phyloP scores from a whole-genome alignment of 768 basidiomycete species.

The Crucibulum laeve region DNA sequence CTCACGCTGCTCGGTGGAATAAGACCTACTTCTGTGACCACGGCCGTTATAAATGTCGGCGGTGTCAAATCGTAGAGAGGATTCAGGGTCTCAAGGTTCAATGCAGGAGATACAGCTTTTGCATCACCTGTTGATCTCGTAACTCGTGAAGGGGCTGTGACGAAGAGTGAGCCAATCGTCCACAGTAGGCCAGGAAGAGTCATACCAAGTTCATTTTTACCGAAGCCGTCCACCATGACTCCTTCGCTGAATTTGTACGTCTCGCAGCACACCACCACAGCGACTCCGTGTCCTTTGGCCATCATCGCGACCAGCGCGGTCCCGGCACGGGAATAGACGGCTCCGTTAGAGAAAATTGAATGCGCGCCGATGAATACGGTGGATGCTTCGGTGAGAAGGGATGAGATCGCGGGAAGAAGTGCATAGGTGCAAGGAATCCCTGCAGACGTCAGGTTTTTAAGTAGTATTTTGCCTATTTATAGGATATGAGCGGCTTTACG shows the following conservation, averaged over 20 bases:
- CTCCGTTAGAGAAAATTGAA: slow-evolving; percentile 91
- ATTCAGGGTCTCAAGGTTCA: slow-evolving; percentile 74
- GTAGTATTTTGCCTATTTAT: slow-evolving; percentile 67
- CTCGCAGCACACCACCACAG: slow-evolving; percentile 95
- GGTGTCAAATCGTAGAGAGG: slow-evolving; percentile 95
- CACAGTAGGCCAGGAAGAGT: not conserved
- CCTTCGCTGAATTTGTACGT: slow-evolving; percentile 98
- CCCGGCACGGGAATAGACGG: slow-evolving; percentile 90
- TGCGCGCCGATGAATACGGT: slow-evolving; percentile 91
- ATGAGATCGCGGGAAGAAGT: slow-evolving; percentile 80
- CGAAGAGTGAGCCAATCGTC: not conserved
- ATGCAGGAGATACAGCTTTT: slow-evolving; percentile 23
- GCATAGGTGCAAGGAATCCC: slow-evolving; percentile 85
- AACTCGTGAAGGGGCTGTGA: slow-evolving; percentile 31
- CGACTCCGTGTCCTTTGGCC: slow-evolving; percentile 83
- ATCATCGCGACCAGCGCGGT: slow-evolving; percentile 97
- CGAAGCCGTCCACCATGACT: slow-evolving; percentile 90
- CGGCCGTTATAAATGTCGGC: slow-evolving; percentile 86
- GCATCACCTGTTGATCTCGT: slow-evolving; percentile 20
- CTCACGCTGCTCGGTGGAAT: slow-evolving; percentile 91
- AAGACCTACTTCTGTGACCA: slow-evolving; percentile 95
- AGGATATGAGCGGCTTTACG: not conserved
- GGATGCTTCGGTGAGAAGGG: slow-evolving; percentile 75
- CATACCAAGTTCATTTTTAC: slow-evolving; percentile 92
- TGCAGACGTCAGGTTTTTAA: slow-evolving; percentile 55